A percentile compares a stretch with the other conserved stretches of the same genome.
These are phyloP conservation scores for Chimonanthus praecox DNA, from an alignment of 164 flowering plant genomes.

Conservation along the genomic window DNA sequence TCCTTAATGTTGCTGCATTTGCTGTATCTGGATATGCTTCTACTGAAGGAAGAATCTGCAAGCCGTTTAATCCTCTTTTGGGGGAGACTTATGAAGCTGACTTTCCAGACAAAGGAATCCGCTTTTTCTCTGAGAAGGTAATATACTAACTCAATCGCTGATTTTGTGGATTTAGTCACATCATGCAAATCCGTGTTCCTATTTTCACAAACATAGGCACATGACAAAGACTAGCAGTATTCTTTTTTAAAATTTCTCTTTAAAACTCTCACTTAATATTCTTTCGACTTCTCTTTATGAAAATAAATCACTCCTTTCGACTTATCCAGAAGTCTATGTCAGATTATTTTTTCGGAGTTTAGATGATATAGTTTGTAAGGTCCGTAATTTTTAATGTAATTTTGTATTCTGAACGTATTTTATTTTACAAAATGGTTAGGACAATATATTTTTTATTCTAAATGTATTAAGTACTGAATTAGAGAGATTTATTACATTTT, in stretches of 20 bases:
- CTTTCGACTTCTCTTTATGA: too few relatives aligned
- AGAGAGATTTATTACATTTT: too few relatives aligned
- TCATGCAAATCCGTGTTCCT: not conserved
- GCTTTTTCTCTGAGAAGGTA: conserved; percentile 95
- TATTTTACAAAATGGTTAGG: too few relatives aligned
- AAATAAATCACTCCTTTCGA: too few relatives aligned
- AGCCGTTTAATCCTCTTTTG: conserved; percentile 89
- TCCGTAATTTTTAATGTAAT: too few relatives aligned
- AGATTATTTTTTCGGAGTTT: too few relatives aligned
- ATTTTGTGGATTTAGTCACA: not conserved
- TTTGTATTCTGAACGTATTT: too few relatives aligned
- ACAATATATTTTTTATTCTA: too few relatives aligned
- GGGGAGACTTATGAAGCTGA: conserved; percentile 98
- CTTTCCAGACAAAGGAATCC: conserved; percentile 90
- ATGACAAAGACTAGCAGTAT: not conserved
- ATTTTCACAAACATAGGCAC: not conserved
- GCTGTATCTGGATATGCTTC: conserved; percentile 97
- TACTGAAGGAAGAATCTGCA: conserved; percentile 93
- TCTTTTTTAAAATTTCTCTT: not conserved
- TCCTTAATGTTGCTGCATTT: conserved; percentile 93
- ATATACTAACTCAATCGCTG: not conserved
- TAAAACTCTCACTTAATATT: not conserved
- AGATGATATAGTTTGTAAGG: too few relatives aligned
- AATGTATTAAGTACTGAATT: too few relatives aligned
- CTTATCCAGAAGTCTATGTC: too few relatives aligned